Conservation (phyloP, 2,329 filamentous ascomycete genomes). For the Ophiocordyceps camponoti-saundersi region DNA sequence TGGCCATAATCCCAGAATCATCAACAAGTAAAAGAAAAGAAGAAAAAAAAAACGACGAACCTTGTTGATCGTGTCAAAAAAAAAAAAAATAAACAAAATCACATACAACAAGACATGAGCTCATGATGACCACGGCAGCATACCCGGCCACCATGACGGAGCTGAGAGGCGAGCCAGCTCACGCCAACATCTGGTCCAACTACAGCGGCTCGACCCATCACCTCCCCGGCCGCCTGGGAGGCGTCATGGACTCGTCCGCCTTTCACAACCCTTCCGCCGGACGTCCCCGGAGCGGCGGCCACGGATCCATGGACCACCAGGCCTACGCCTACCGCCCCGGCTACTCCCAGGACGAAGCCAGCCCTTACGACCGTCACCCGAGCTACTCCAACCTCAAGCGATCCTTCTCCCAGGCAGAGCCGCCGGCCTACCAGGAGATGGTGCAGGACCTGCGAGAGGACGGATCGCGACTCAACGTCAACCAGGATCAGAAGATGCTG, state of each 20-base stretch:
- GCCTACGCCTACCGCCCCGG: constrained; percentile 32
- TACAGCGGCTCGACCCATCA: constrained; percentile 38
- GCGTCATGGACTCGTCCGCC: constrained; percentile 28
- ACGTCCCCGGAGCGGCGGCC: constrained; percentile 30
- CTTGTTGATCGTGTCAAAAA: not conserved
- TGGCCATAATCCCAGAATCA: no score
- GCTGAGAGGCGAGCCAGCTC: constrained; percentile 40
- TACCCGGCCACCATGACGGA: constrained; percentile 48
- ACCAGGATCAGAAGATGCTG: constrained; percentile 43
- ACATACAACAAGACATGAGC: no score
- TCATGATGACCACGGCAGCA: constrained; percentile 44
- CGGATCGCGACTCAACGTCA: constrained; percentile 36
- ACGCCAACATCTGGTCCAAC: constrained; percentile 40
- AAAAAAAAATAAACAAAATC: not conserved
- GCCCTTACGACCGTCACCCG: constrained; percentile 35
- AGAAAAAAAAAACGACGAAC: no score
- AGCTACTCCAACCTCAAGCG: constrained; percentile 39
- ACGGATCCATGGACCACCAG: constrained; percentile 26
- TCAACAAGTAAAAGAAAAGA: no score
- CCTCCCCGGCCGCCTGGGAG: constrained; percentile 32
- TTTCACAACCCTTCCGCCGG: constrained; percentile 27
- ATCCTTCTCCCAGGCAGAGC: constrained; percentile 37
- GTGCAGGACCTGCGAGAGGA: constrained; percentile 44
- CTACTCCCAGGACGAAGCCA: constrained; percentile 36
- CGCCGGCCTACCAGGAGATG: constrained; percentile 40